Percentiles rank a stretch among this genome's conserved stretches.
Evolutionary conservation across 2,329 filamentous ascomycete genomes (phyloP).

Genomic region (Tolypocladium endophyticum): DNA sequence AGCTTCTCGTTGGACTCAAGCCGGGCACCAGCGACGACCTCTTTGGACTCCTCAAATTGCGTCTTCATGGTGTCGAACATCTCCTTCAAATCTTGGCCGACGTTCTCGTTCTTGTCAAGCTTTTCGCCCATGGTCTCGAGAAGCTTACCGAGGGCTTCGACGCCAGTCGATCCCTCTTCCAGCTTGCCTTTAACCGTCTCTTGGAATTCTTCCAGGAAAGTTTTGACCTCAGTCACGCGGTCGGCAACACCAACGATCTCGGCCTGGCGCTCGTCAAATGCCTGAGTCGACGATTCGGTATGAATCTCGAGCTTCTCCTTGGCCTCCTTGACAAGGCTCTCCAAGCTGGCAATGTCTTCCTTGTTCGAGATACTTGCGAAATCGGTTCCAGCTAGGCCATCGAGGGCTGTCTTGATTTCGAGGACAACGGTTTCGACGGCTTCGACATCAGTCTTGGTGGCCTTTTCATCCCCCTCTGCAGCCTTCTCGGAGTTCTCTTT

Average conservation of each 20-base stretch:
- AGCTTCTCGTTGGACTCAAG: conserved; percentile 76
- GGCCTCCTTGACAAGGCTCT: conserved; percentile 59
- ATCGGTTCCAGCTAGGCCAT: conserved; percentile 62
- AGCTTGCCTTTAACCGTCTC: conserved; percentile 67
- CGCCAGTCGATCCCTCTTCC: conserved; percentile 59
- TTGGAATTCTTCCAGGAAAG: conserved; percentile 67
- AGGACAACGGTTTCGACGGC: conserved; percentile 69
- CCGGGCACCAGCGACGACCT: conserved; percentile 68
- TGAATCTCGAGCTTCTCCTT: conserved; percentile 58
- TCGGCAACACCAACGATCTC: conserved; percentile 73
- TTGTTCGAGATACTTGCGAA: conserved; percentile 63
- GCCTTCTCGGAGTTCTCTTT: conserved; percentile 45
- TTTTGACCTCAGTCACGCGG: conserved; percentile 68
- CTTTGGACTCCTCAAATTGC: conserved; percentile 81
- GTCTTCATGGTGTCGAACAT: conserved; percentile 66
- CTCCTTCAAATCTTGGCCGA: conserved; percentile 56
- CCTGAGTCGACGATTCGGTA: conserved; percentile 63
- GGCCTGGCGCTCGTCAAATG: conserved; percentile 72
- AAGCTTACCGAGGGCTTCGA: conserved; percentile 63
- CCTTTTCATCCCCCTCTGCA: conserved; percentile 47
- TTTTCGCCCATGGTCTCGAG: conserved; percentile 57
- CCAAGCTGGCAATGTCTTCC: conserved; percentile 57
- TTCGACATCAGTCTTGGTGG: conserved; percentile 75
- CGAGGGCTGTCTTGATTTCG: conserved; percentile 74
- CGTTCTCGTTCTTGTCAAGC: conserved; percentile 43